phyloP scores from a whole-genome alignment of 2,329 filamentous ascomycete species.

The Diaporthe eres region DNA sequence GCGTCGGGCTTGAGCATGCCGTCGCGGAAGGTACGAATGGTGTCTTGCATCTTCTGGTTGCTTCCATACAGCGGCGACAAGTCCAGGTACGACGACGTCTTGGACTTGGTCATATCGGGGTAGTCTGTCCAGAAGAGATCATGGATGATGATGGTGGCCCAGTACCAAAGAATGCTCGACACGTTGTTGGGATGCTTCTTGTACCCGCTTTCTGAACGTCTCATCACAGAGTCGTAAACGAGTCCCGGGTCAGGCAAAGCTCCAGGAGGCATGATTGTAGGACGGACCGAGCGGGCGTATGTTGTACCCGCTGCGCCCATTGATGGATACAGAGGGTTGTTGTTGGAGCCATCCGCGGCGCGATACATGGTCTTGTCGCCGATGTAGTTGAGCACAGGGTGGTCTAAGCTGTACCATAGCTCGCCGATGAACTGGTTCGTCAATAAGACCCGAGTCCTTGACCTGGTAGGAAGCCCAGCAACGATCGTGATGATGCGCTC shows the following conservation, averaged over 20 bases:
- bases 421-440: conserved; percentile 78
- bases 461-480: conserved; percentile 73
- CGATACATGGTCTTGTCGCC: conserved; percentile 76
- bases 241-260: conserved; percentile 76
- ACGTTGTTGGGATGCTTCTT: conserved; percentile 78
- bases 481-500: conserved; percentile 81
- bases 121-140: conserved; percentile 79
- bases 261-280: conserved; percentile 70
- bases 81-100: conserved; percentile 81
- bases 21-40: conserved; percentile 77
- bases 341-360: conserved; percentile 78
- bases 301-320: conserved; percentile 77
- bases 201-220: conserved; percentile 58
- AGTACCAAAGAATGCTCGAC: conserved; percentile 80
- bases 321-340: conserved; percentile 76
- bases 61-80: conserved; percentile 80
- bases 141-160: conserved; percentile 81
- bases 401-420: conserved; percentile 80
- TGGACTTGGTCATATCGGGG: conserved; percentile 70
- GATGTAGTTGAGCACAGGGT: conserved; percentile 78
- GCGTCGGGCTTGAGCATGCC: conserved; percentile 81
- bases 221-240: conserved; percentile 76
- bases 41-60: conserved; percentile 75
- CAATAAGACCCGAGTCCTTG: conserved; percentile 72
- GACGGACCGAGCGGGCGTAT: conserved; percentile 76